phyloP scores from a whole-genome alignment of 2,329 filamentous ascomycete genomes.

The Ophiostoma sp. region DNA sequence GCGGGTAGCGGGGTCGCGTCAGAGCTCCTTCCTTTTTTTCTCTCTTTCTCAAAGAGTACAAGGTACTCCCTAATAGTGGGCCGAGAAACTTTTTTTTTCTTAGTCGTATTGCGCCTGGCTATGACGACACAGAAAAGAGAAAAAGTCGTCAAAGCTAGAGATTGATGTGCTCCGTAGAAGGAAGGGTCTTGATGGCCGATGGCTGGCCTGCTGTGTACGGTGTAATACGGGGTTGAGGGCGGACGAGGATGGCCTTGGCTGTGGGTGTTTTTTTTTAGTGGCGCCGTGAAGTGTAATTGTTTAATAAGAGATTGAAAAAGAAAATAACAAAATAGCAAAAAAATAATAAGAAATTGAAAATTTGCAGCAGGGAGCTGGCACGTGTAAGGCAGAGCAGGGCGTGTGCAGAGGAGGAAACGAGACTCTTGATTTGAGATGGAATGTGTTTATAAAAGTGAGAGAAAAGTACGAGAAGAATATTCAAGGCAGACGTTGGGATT shows the following conservation, averaged over 20 bases:
- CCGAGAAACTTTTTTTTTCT: constrained; percentile 15
- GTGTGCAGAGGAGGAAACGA: neutral
- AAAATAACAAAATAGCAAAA: neutral
- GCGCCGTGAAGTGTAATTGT: neutral
- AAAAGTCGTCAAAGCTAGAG: neutral
- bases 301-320: constrained; percentile 12
- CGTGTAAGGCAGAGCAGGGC: neutral
- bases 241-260: neutral
- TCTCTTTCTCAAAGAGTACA: neutral
- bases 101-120: constrained; percentile 14
- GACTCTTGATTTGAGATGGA: neutral
- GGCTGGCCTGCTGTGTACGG: no score
- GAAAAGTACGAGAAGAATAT: no score
- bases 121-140: constrained; percentile 22
- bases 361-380: constrained; percentile 4
- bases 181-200: neutral
- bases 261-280: constrained; percentile 1
- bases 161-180: neutral
- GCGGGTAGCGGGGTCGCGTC: constrained; percentile 12
- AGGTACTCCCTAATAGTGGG: constrained; percentile 7
- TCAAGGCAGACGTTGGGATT: no score
- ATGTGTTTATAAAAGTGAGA: no score
- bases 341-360: constrained; percentile 14
- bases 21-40: constrained; percentile 7
- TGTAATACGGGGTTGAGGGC: no score